These are phyloP conservation scores for Penicillium tannophilum DNA, from an alignment of 495 filamentous ascomycete genomes.

Conservation along the genomic window DNA sequence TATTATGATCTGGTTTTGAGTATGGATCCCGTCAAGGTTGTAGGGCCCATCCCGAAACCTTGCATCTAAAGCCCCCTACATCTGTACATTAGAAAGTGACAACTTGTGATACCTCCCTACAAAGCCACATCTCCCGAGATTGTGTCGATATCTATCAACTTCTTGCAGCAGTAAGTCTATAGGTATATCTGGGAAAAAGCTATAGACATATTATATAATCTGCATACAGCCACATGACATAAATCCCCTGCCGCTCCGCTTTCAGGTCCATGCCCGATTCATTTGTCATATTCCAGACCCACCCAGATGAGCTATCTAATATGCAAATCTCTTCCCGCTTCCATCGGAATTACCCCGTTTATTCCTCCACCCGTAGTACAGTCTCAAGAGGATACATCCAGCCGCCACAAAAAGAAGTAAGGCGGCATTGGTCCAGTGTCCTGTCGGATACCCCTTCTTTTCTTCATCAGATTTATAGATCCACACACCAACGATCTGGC, in stretches of 20 bases:
- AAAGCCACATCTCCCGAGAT: neutral
- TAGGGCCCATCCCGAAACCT: neutral
- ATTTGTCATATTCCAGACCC: constrained; percentile 1
- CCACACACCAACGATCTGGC: constrained; percentile 73
- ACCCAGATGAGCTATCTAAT: constrained; percentile 24
- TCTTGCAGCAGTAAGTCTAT: neutral
- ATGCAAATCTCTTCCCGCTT: constrained; percentile 34
- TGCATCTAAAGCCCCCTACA: neutral
- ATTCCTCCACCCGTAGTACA: constrained; percentile 46
- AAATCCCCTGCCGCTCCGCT: neutral
- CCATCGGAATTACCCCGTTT: constrained; percentile 17
- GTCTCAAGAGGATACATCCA: constrained; percentile 38
- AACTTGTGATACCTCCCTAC: no score
- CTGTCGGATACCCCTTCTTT: constrained; percentile 64
- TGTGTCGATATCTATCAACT: neutral
- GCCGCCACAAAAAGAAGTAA: constrained; percentile 43
- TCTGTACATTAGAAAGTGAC: no score
- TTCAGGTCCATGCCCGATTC: no score
- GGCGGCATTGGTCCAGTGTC: constrained; percentile 59
- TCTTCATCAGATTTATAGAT: constrained; percentile 68
- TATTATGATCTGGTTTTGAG: no score
- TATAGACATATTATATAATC: neutral
- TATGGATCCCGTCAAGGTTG: no score
- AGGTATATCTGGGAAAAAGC: neutral
- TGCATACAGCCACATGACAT: neutral